Conservation (phyloP, 768 basidiomycete genomes). For the Mycena chlorophos region DNA sequence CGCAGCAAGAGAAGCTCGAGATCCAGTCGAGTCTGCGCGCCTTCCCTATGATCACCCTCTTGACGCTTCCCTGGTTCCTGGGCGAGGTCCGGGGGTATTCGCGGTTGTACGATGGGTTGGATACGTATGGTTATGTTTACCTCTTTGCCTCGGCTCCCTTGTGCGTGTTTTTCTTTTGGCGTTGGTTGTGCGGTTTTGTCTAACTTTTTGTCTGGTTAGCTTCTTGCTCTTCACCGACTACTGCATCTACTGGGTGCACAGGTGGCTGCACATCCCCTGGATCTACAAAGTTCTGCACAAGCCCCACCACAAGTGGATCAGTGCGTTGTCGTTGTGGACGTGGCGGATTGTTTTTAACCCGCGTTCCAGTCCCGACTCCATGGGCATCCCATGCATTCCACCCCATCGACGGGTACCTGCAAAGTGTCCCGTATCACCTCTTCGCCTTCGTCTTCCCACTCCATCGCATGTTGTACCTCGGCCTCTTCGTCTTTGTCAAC, state of each 20-base stretch:
- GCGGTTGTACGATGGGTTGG: slow-evolving; percentile 72
- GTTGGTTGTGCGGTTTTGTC: neutral
- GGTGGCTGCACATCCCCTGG: slow-evolving; percentile 78
- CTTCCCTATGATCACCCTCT: slow-evolving; percentile 77
- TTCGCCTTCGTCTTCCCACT: slow-evolving; percentile 90
- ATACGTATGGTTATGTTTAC: slow-evolving; percentile 79
- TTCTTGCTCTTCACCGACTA: slow-evolving; percentile 91
- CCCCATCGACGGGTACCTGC: slow-evolving; percentile 89
- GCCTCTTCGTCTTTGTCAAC: slow-evolving; percentile 88
- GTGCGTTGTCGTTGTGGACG: slow-evolving; percentile 48
- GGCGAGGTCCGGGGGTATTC: slow-evolving; percentile 88
- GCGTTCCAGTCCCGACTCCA: slow-evolving; percentile 81
- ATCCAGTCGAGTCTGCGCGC: slow-evolving; percentile 72
- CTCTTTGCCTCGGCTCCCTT: slow-evolving; percentile 65
- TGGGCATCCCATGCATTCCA: slow-evolving; percentile 99
- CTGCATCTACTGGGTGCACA: slow-evolving; percentile 95
- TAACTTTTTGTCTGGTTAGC: slow-evolving; percentile 35
- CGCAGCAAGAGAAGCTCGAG: slow-evolving; percentile 82
- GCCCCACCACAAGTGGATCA: slow-evolving; percentile 98
- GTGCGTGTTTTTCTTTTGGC: slow-evolving; percentile 42
- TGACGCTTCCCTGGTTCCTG: slow-evolving; percentile 94
- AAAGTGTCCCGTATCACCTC: slow-evolving; percentile 93
- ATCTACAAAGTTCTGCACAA: slow-evolving; percentile 94
- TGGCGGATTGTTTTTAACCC: slow-evolving; percentile 11
- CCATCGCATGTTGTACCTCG: slow-evolving; percentile 81